Percentiles rank a stretch among this genome's conserved stretches.
Evolutionary conservation across 768 basidiomycete genomes (phyloP).

Genomic region (Termitomyces sp.): DNA sequence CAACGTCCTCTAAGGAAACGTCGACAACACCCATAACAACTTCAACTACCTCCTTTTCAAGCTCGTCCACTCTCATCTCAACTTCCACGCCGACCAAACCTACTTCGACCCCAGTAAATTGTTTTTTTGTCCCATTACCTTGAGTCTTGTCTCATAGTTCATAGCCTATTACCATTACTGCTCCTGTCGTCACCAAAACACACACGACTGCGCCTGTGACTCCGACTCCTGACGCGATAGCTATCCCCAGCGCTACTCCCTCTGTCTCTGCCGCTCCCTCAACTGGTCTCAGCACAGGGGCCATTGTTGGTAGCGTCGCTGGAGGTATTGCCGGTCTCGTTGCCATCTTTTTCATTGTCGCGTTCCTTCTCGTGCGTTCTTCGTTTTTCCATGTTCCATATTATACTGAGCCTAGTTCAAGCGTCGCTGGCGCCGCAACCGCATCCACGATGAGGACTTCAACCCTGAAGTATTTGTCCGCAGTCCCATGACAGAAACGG

Average conservation of each 20-base stretch:
- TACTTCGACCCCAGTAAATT: constrained; percentile 11
- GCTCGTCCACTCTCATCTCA: constrained; percentile 2
- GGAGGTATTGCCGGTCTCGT: constrained; percentile 38
- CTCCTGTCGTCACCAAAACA: constrained; percentile 10
- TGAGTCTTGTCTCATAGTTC: constrained; percentile 3
- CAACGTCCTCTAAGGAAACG: background rate
- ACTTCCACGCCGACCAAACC: constrained; percentile 8
- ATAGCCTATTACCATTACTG: constrained; percentile 14
- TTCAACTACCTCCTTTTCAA: constrained; percentile 2
- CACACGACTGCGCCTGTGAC: constrained; percentile 16
- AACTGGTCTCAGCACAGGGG: constrained; percentile 32
- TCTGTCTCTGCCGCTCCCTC: constrained; percentile 13
- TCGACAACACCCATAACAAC: background rate
- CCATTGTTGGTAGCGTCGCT: constrained; percentile 34
- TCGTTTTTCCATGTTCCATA: background rate
- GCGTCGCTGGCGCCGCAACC: constrained; percentile 35
- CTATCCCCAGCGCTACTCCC: constrained; percentile 15
- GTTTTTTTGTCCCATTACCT: background rate
- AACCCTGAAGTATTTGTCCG: constrained; percentile 25
- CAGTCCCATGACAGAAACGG: constrained; percentile 19
- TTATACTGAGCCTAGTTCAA: constrained; percentile 10
- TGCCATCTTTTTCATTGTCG: constrained; percentile 31
- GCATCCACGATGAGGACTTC: constrained; percentile 31
- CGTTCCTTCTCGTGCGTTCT: constrained; percentile 37
- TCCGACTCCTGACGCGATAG: constrained; percentile 8